Evolutionary conservation across 2,329 filamentous ascomycete species (phyloP), one percentile per base, ranked within the genome.

Genomic region (Ascochyta lentis): DNA sequence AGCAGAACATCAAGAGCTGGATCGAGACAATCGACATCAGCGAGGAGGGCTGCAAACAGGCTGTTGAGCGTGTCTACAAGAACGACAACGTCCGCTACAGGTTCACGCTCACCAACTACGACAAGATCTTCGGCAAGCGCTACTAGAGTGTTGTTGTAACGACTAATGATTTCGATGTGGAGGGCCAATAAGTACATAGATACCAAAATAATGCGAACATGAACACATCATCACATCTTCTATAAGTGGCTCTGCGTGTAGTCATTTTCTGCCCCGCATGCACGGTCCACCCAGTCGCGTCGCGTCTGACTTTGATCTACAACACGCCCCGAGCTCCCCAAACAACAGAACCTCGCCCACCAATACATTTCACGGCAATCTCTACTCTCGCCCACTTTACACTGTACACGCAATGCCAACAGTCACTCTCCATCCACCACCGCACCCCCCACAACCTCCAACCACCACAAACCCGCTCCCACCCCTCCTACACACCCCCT

Each of bases 401-500:
- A 15, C 15, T n/a, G 16, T 10, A 27, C 13, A 16, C 23, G 39
- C n/a, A 39, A 76, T 76, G 73, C 73, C 73, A 8, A 61, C 66
- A 22, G 56, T 76, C 67, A 71, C 48, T 52, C 58, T n/a, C 31
- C 52, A 13, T 37, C 56, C 9, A 16, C 56, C 40, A 26, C 24
- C 24, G 0, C 24, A 6, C 6, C 54, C 15, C 13, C 48, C 31
- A n/a, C 44, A 34, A 12, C 12, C 13, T 31, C 40, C 35, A 52
- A 59, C 57, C 45, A 57, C 56, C 42, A 57, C 57, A 33, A 86
- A 84, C 65, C 87, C 90, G 4, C 84, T 98, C 4, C 95, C 95
- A 1, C 76, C 84, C n/a, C 82, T 96, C 59, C 85, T 98, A 15
- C 90, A 93, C 66, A 97, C 94, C 0, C 95, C 95, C 0, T 88